These are phyloP conservation scores for Penicillium maclennaniae DNA, from an alignment of 495 filamentous ascomycete species.

Conservation along the genomic window DNA sequence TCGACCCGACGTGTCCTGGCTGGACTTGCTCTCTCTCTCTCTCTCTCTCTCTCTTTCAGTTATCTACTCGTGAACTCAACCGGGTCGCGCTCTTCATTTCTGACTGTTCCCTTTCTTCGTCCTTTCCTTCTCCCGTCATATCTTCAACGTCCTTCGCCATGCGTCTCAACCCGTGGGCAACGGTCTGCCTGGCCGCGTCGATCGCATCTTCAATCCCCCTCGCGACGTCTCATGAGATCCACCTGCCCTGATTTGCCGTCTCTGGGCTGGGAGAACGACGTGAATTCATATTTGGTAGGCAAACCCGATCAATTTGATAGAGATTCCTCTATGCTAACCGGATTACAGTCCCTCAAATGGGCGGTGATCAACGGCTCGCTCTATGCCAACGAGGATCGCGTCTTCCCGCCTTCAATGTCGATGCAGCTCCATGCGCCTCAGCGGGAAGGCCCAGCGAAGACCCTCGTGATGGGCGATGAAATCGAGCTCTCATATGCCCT, in stretches of 20 bases:
- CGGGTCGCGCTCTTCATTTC: not conserved
- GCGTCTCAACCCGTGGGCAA: slow-evolving; percentile 12
- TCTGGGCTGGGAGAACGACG: slow-evolving; percentile 8
- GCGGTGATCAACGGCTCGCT: slow-evolving; percentile 36
- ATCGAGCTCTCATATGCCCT: slow-evolving; percentile 27
- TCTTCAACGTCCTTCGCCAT: slow-evolving; percentile 11
- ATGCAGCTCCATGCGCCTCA: slow-evolving; percentile 32
- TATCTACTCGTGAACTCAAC: not conserved
- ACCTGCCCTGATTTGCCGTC: slow-evolving; percentile 24
- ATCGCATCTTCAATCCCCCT: slow-evolving; percentile 16
- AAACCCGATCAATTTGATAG: not conserved
- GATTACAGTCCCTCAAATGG: slow-evolving; percentile 35
- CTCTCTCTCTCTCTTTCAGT: no score
- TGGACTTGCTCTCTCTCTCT: not conserved
- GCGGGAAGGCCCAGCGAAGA: slow-evolving; percentile 11
- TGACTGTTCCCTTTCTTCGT: not conserved
- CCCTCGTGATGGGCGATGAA: slow-evolving; percentile 2
- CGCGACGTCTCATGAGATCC: slow-evolving; percentile 21
- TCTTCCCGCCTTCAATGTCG: slow-evolving; percentile 39
- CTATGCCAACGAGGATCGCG: slow-evolving; percentile 37
- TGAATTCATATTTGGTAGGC: slow-evolving; percentile 24
- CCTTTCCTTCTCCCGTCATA: not conserved
- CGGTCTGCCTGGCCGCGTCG: slow-evolving; percentile 13
- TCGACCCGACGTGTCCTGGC: not conserved
- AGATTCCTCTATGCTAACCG: slow-evolving; percentile 1